These are phyloP conservation scores for Amanita jacksonii DNA, from an alignment of 768 basidiomycete species.

Conservation along the genomic window DNA sequence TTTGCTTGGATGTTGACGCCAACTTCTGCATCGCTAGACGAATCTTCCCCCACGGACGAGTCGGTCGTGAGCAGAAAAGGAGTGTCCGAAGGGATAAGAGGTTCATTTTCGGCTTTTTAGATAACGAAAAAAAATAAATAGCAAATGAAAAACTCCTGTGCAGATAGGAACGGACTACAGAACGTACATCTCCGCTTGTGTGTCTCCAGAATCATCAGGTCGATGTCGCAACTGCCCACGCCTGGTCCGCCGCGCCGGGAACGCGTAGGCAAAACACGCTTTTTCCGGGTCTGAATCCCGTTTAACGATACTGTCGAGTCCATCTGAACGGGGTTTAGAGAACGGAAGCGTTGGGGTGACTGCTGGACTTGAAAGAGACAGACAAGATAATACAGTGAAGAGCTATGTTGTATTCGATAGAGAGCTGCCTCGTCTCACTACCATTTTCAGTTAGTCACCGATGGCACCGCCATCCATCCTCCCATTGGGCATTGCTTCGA, in stretches of 20 bases:
- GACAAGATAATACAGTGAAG: too few species aligned
- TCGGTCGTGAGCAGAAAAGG: slow-evolving; percentile 70
- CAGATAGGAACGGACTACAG: slow-evolving; percentile 7
- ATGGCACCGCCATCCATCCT: too few species aligned
- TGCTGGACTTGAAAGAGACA: too few species aligned
- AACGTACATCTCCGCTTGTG: slow-evolving; percentile 66
- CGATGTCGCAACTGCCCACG: slow-evolving; percentile 66
- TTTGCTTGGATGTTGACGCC: slow-evolving; percentile 50
- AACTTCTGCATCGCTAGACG: slow-evolving; percentile 26
- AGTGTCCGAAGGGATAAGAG: slow-evolving; percentile 57
- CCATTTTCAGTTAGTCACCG: too few species aligned
- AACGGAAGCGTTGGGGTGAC: too few species aligned
- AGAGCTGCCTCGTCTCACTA: too few species aligned
- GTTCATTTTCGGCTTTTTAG: slow-evolving; percentile 57
- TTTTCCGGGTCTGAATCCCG: slow-evolving; percentile 41
- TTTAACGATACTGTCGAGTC: slow-evolving; percentile 26
- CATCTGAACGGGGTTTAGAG: slow-evolving; percentile 18
- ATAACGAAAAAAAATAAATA: slow-evolving; percentile 1
- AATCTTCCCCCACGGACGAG: slow-evolving; percentile 36
- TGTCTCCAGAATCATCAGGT: slow-evolving; percentile 77
- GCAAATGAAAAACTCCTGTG: background rate
- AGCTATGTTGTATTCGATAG: too few species aligned
- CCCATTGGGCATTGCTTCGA: too few species aligned
- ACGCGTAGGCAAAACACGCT: slow-evolving; percentile 76
- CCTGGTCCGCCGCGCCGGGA: slow-evolving; percentile 75